phyloP scores from a whole-genome alignment of 2,329 filamentous ascomycete species.

The Arthrobotrys sphaeroides region DNA sequence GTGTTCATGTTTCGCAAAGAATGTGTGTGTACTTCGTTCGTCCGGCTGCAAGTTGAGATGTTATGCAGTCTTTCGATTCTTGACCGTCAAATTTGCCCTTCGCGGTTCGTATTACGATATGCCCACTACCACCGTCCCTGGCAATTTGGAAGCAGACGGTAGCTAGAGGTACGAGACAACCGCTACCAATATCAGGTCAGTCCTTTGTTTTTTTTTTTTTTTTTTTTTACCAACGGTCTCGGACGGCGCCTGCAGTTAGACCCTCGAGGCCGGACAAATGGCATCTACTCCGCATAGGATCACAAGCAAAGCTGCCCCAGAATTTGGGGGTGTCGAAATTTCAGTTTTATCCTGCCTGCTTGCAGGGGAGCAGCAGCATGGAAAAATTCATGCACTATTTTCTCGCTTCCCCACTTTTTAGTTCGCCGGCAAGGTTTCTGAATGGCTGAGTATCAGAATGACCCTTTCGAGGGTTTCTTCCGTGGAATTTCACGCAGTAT shows the following conservation, averaged over 20 bases:
- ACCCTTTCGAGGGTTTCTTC: conserved; percentile 16
- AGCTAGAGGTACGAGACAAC: too few relatives aligned
- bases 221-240: background rate
- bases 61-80: background rate
- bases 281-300: conserved; percentile 38
- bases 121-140: background rate
- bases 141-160: too few relatives aligned
- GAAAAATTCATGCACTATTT: conserved; percentile 52
- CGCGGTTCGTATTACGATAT: background rate
- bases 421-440: conserved; percentile 28
- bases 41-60: background rate
- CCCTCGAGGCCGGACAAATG: conserved; percentile 39
- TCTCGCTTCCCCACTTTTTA: conserved; percentile 52
- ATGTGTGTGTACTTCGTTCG: background rate
- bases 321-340: conserved; percentile 15
- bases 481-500: conserved; percentile 29
- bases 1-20: conserved; percentile 45
- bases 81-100: background rate
- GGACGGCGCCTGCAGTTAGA: background rate
- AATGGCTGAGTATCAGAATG: conserved; percentile 4
- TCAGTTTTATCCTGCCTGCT: conserved; percentile 36
- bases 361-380: conserved; percentile 26
- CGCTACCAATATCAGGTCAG: too few relatives aligned
- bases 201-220: conserved; percentile 14
- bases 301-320: conserved; percentile 22